Percentiles rank a stretch among this genome's conserved stretches.
These are phyloP conservation scores for Sugiyamaella novakii DNA, from an alignment of 1,139 yeast species.

Conservation along the genomic window DNA sequence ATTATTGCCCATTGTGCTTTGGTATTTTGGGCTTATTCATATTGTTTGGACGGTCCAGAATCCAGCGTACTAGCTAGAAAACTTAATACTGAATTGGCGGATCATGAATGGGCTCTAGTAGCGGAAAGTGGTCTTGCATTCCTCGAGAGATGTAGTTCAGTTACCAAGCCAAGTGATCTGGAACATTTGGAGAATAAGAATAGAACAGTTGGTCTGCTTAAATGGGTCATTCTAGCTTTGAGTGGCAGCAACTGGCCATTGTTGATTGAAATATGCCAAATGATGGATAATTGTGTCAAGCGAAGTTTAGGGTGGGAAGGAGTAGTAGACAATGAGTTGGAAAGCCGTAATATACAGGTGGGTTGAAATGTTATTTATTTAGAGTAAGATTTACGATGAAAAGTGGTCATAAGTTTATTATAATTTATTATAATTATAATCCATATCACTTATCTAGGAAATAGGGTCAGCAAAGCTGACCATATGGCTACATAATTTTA, in stretches of 20 bases:
- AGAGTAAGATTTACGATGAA: too few species aligned
- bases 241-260: slow-evolving; percentile 30
- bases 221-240: slow-evolving; percentile 30
- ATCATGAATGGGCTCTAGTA: slow-evolving; percentile 27
- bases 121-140: slow-evolving; percentile 26
- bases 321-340: slow-evolving; percentile 24
- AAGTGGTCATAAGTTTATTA: too few species aligned
- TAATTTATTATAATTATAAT: too few species aligned
- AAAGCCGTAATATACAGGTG: slow-evolving; percentile 24
- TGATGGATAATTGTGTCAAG: slow-evolving; percentile 33
- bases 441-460: too few species aligned
- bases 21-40: slow-evolving; percentile 59
- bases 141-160: slow-evolving; percentile 18
- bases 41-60: slow-evolving; percentile 59
- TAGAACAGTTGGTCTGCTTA: slow-evolving; percentile 27
- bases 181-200: slow-evolving; percentile 22
- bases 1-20: slow-evolving; percentile 54
- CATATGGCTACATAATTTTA: too few species aligned
- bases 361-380: too few species aligned
- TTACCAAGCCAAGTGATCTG: slow-evolving; percentile 22
- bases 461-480: too few species aligned
- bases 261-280: slow-evolving; percentile 27
- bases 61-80: slow-evolving; percentile 33
- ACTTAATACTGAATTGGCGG: slow-evolving; percentile 16
- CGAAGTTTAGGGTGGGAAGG: slow-evolving; percentile 32